phyloP scores from a whole-genome alignment of 2,329 filamentous ascomycete species.

The Exophiala sp. region DNA sequence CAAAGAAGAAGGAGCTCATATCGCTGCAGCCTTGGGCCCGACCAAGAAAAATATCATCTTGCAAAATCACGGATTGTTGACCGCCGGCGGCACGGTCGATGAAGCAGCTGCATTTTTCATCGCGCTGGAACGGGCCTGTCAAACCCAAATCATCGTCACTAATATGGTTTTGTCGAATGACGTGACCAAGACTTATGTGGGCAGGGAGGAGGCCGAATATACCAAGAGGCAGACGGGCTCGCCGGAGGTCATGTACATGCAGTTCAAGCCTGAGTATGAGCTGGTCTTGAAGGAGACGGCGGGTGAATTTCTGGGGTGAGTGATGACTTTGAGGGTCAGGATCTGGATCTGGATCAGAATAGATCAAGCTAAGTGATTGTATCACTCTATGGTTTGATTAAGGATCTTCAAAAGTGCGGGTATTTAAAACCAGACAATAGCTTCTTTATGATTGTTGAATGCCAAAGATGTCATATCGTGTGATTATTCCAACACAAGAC shows the following conservation, averaged over 20 bases:
- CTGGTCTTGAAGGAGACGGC: conserved; percentile 57
- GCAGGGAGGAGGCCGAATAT: conserved; percentile 60
- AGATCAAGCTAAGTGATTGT: no score
- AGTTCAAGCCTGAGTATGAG: conserved; percentile 64
- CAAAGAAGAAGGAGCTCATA: conserved; percentile 49
- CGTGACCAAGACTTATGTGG: conserved; percentile 60
- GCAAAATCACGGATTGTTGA: conserved; percentile 44
- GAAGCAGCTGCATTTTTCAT: conserved; percentile 50
- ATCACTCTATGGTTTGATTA: no score
- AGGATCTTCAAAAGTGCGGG: no score
- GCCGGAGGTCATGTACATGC: conserved; percentile 59
- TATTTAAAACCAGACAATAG: no score
- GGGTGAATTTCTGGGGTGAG: conserved; percentile 45
- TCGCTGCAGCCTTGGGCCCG: conserved; percentile 44
- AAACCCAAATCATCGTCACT: conserved; percentile 47
- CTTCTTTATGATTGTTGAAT: no score
- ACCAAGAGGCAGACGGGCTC: conserved; percentile 61
- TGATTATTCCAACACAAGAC: no score
- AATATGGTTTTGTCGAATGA: conserved; percentile 44
- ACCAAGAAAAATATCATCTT: conserved; percentile 48
- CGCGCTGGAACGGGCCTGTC: conserved; percentile 49
- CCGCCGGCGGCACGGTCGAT: conserved; percentile 38
- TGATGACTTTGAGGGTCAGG: no score
- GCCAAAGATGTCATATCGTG: no score
- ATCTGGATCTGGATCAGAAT: no score